Evolutionary conservation across 139 green algal species (phyloP).

Genomic region (Micractinium sp.): DNA sequence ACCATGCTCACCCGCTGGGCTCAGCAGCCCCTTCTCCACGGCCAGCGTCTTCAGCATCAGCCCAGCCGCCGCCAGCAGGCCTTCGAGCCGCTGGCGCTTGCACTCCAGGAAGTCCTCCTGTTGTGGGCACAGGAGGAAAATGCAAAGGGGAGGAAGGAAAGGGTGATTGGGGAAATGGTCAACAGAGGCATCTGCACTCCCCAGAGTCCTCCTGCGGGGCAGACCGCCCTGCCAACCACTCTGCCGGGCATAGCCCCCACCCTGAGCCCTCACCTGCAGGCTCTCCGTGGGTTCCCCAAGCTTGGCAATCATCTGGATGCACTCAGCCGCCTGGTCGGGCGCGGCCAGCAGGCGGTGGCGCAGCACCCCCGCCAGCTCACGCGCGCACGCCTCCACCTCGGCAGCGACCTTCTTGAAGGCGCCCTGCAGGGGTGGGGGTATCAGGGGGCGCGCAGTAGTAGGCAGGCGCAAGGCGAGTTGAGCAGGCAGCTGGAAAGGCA

Average conservation of each 20-base stretch:
- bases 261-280: conserved; percentile 74
- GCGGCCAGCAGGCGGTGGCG: conserved; percentile 65
- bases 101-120: conserved; percentile 78
- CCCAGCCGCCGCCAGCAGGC: conserved; percentile 59
- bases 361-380: conserved; percentile 74
- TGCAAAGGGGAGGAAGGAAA: too few species aligned
- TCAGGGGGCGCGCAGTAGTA: too few species aligned
- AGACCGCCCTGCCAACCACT: too few species aligned
- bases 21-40: conserved; percentile 32
- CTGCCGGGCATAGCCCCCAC: too few species aligned
- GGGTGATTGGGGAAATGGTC: too few species aligned
- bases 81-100: conserved; percentile 64
- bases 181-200: too few species aligned
- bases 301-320: conserved; percentile 80
- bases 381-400: conserved; percentile 59
- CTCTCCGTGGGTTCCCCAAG: conserved; percentile 79
- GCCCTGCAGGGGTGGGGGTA: conserved; percentile 47
- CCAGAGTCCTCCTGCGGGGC: too few species aligned
- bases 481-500: neutral
- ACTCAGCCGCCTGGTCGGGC: conserved; percentile 73
- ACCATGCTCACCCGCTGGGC: conserved; percentile 6
- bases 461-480: too few species aligned
- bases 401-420: conserved; percentile 59
- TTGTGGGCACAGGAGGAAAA: neutral
- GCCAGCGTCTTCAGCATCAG: conserved; percentile 61